Conservation (phyloP, 257 asterid species). For the Schizonepeta tenuifolia region DNA sequence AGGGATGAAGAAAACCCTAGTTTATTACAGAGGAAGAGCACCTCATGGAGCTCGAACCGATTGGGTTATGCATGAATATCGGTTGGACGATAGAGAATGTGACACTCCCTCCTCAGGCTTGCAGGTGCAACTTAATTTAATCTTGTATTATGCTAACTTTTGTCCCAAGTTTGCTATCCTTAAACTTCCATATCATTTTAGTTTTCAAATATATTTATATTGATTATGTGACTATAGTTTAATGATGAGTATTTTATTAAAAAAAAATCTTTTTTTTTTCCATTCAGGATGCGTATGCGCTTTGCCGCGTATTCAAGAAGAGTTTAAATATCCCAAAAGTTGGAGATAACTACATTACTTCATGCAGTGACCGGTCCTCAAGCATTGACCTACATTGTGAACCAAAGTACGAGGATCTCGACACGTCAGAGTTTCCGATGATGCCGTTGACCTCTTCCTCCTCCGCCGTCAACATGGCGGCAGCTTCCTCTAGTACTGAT, state of each 20-base stretch:
- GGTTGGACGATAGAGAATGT: slow-evolving; percentile 93
- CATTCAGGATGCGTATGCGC: slow-evolving; percentile 89
- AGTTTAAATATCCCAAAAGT: slow-evolving; percentile 68
- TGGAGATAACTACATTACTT: slow-evolving; percentile 55
- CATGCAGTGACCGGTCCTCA: slow-evolving; percentile 62
- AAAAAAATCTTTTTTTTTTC: neutral
- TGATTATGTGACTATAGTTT: too few relatives aligned
- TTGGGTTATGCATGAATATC: slow-evolving; percentile 99
- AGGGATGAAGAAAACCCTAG: slow-evolving; percentile 99
- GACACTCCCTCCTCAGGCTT: slow-evolving; percentile 63
- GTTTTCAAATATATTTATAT: too few relatives aligned
- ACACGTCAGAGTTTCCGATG: slow-evolving; percentile 47
- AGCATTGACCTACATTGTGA: slow-evolving; percentile 59
- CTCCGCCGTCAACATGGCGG: slow-evolving; percentile 35
- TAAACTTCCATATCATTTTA: neutral
- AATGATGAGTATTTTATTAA: too few relatives aligned
- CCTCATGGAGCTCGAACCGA: slow-evolving; percentile 96
- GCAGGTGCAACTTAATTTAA: slow-evolving; percentile 45
- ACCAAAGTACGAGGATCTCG: slow-evolving; percentile 55
- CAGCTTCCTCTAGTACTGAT: slow-evolving; percentile 46
- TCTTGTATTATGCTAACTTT: neutral
- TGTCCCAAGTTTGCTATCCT: slow-evolving; percentile 7
- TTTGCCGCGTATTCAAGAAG: slow-evolving; percentile 95
- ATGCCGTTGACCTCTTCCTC: slow-evolving; percentile 48
- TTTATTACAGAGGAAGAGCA: slow-evolving; percentile 94